A percentile compares a stretch with the other conserved stretches of the same genome.
Conservation (phyloP, 2,329 filamentous ascomycete genomes). For the Exophiala phaeomuriformis region DNA sequence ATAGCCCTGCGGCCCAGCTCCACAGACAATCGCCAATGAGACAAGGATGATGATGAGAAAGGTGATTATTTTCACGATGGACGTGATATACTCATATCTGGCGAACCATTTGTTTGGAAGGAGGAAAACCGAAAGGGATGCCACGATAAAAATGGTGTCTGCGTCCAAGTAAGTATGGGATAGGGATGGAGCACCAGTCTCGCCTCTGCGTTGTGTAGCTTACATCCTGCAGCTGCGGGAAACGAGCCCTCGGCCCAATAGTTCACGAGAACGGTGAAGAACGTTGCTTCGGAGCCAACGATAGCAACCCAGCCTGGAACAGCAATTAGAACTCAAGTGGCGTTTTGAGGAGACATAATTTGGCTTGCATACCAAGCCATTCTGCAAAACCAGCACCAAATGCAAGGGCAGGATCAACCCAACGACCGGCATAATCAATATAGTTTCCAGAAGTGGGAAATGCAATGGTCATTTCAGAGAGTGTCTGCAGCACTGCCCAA, state of each 20-base stretch:
- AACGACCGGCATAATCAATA: slow-evolving; percentile 36
- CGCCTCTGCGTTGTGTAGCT: not conserved
- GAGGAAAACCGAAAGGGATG: slow-evolving; percentile 26
- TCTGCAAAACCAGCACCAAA: slow-evolving; percentile 33
- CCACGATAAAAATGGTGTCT: slow-evolving; percentile 26
- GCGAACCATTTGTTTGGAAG: slow-evolving; percentile 32
- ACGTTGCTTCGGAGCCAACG: slow-evolving; percentile 26
- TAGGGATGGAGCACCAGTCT: not conserved
- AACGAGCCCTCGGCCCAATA: slow-evolving; percentile 25
- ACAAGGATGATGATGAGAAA: slow-evolving; percentile 35
- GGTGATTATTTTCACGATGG: slow-evolving; percentile 34
- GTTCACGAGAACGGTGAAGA: slow-evolving; percentile 26
- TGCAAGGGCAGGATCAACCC: slow-evolving; percentile 35
- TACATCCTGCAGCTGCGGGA: slow-evolving; percentile 13
- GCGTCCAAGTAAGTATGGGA: not conserved
- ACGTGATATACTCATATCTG: slow-evolving; percentile 34
- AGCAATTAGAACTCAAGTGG: not conserved
- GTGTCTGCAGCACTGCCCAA: slow-evolving; percentile 31
- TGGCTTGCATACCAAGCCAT: slow-evolving; percentile 11
- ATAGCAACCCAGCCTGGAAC: slow-evolving; percentile 22
- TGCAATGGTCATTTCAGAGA: slow-evolving; percentile 35
- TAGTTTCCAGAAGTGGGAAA: slow-evolving; percentile 36
- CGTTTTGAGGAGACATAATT: not conserved
- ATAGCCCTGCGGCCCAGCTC: slow-evolving; percentile 35
- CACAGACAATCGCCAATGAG: slow-evolving; percentile 35